phyloP scores from a whole-genome alignment of 345 rosid genomes.

The Lepidium africanum region DNA sequence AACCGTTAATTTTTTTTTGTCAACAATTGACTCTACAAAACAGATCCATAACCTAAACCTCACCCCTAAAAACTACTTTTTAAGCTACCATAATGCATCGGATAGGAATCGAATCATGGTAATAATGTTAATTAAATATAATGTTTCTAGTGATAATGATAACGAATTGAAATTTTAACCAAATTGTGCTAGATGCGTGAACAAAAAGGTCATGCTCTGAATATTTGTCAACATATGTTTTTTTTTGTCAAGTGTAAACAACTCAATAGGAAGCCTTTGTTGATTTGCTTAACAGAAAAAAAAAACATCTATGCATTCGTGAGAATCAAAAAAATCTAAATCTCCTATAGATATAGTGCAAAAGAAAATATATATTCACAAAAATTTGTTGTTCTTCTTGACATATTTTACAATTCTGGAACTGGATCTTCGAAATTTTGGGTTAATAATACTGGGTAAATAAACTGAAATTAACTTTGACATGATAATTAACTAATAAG shows the following conservation, averaged over 20 bases:
- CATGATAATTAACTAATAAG: no score
- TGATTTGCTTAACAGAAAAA: no score
- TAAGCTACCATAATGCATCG: no score
- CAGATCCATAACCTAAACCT: no score
- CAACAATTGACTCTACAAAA: no score
- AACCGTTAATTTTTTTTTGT: neutral
- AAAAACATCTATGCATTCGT: neutral
- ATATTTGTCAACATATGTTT: neutral
- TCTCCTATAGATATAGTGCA: neutral
- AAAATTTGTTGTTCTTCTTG: neutral
- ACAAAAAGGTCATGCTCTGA: neutral
- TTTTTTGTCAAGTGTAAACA: neutral
- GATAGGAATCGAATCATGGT: no score
- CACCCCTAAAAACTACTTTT: no score
- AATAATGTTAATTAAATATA: neutral
- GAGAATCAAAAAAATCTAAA: neutral
- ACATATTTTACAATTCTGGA: neutral
- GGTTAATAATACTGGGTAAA: neutral
- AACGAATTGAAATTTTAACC: neutral
- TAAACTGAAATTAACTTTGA: neutral
- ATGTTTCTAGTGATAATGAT: neutral
- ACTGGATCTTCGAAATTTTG: neutral
- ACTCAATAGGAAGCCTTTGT: neutral
- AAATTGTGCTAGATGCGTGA: neutral
- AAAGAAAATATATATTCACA: neutral